These are phyloP conservation scores for Ceratocystis variospora DNA, from an alignment of 2,329 filamentous ascomycete species.

Conservation along the genomic window DNA sequence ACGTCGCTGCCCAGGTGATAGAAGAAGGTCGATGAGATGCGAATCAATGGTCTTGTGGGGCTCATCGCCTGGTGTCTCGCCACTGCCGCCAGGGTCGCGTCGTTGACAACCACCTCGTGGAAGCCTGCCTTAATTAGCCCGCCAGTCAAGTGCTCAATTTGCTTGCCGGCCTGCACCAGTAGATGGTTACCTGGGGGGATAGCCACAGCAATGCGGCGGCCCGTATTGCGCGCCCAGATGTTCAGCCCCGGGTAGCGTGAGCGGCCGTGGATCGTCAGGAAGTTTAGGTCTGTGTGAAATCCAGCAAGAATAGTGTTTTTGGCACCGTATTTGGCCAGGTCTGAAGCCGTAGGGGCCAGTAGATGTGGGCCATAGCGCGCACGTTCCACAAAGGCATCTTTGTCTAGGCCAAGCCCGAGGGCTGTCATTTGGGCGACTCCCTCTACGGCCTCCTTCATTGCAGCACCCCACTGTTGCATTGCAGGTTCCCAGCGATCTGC, in stretches of 20 bases:
- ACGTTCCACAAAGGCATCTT: constrained; percentile 40
- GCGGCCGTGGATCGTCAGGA: constrained; percentile 50
- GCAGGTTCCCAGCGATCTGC: constrained; percentile 37
- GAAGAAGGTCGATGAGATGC: constrained; percentile 48
- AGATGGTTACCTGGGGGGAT: constrained; percentile 45
- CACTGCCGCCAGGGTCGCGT: constrained; percentile 36
- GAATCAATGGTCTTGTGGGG: constrained; percentile 38
- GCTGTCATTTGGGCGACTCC: constrained; percentile 47
- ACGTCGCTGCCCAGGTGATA: constrained; percentile 46
- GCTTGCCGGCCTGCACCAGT: constrained; percentile 49
- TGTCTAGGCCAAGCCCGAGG: constrained; percentile 40
- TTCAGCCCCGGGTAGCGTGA: constrained; percentile 48
- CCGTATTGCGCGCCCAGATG: constrained; percentile 51
- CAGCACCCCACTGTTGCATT: constrained; percentile 44
- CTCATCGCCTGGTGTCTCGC: constrained; percentile 29
- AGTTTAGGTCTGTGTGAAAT: constrained; percentile 52
- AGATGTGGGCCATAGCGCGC: constrained; percentile 47
- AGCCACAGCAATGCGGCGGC: constrained; percentile 42
- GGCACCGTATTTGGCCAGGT: constrained; percentile 39
- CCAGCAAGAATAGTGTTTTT: constrained; percentile 47
- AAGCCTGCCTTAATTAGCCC: constrained; percentile 48
- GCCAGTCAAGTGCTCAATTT: constrained; percentile 47
- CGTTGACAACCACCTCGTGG: constrained; percentile 48
- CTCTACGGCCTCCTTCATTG: constrained; percentile 47
- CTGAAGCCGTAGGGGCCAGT: constrained; percentile 46